Base-by-base conservation (phyloP, 192 early-diverging fungal species). In the Chytriomyces sp. region DNA sequence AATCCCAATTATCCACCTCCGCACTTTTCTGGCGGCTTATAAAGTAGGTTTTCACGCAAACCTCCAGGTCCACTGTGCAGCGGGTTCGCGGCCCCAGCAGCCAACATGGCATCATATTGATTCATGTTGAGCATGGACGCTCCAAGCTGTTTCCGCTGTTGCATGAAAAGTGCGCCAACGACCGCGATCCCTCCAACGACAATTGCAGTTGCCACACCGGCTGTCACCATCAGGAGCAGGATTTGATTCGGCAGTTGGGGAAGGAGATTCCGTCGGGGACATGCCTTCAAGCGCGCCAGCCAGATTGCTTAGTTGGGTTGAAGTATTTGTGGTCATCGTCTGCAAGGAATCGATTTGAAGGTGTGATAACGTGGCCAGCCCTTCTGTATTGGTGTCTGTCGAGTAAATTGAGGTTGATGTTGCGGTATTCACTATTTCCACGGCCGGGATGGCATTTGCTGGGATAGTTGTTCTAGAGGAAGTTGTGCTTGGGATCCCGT, bases 31-130 rank as follows among this genome's bases (percentile, higher is more conserved):
- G 62, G 28, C 26, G 66, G 45, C 8, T 45, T 45, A 47, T 45
- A 67, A 11, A 67, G 18, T 5, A 44, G 66, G 46, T 67, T 67
- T 18, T 67, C 66, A 47, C 46, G 66, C 16, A 67, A 16, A 13
- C 46, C 46, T 3, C 16, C 16, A 23, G 66, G 66, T 11, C 28
- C 66, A 35, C 11, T 18, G 45, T 67, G 46, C 16, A 67, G 8
- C 13, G 66, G 66, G 3, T 67, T 67, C 46, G 28, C 43, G 4
- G 11, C 28, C 13, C 10, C 66, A 46, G 46, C 43, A 46, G 18
- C 66, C 66, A 67, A 28, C 66, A 67, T 67, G 16, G 66, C 43
- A 24, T 67, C 66, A 3, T 5, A 67, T 28, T 67, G 26, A 67
- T 67, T 35, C 10, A 67, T 8, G 46, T 67, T 45, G 8, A 67